Percentiles rank a stretch among this genome's conserved stretches.
Conservation (phyloP, 371 early-diverging fungal species). For the Funneliformis caledonium region DNA sequence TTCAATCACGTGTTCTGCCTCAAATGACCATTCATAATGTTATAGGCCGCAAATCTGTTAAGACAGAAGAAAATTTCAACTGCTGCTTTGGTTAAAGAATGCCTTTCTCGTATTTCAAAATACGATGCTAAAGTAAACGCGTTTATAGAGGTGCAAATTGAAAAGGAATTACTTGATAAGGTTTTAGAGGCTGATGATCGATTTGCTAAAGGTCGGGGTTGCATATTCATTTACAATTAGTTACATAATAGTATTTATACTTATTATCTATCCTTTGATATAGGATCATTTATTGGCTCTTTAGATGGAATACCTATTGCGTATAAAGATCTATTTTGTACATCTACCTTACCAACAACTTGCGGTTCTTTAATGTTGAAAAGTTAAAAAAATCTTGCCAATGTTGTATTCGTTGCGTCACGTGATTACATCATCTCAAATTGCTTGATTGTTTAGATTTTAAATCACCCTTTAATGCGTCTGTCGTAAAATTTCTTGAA, state of each 20-base stretch:
- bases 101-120: constrained; percentile 7
- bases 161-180: background rate
- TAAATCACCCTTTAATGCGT: constrained; percentile 78
- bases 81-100: background rate
- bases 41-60: constrained; percentile 8
- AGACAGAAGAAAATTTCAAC: constrained; percentile 7
- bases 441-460: constrained; percentile 55
- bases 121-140: constrained; percentile 20
- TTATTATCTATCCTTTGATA: background rate
- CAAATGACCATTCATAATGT: background rate
- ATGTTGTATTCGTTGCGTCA: background rate
- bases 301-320: constrained; percentile 69
- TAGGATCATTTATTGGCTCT: constrained; percentile 45
- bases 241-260: background rate
- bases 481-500: constrained; percentile 66
- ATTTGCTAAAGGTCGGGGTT: background rate
- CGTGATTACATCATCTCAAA: background rate
- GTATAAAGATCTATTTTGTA: constrained; percentile 79
- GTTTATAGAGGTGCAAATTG: constrained; percentile 23
- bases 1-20: background rate
- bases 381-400: constrained; percentile 45
- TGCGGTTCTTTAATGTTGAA: constrained; percentile 72
- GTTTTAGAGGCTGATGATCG: constrained; percentile 13
- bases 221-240: background rate
- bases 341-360: constrained; percentile 62